These are phyloP conservation scores for Dioscorea cayenensis DNA, from an alignment of 116 monocot species.

Conservation along the genomic window DNA sequence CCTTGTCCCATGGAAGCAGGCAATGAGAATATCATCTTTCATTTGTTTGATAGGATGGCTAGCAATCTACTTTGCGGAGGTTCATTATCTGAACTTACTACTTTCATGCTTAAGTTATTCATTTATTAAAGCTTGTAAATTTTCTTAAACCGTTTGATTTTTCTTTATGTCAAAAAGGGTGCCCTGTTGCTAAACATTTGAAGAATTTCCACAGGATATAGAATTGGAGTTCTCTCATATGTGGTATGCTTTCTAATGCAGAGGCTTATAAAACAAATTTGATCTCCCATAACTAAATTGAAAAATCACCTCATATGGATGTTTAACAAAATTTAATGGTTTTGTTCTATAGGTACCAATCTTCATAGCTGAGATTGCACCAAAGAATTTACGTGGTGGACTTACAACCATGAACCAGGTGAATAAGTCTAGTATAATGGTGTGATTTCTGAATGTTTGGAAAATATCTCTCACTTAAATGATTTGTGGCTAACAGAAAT, in stretches of 20 bases:
- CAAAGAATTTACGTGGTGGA: slow-evolving; percentile 55
- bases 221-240: slow-evolving; percentile 67
- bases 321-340: too few species aligned
- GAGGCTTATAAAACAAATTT: neutral
- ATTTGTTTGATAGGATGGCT: slow-evolving; percentile 64
- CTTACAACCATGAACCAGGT: slow-evolving; percentile 74
- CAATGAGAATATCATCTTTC: slow-evolving; percentile 53
- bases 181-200: slow-evolving; percentile 46
- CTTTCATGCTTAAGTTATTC: neutral
- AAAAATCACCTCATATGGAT: neutral
- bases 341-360: slow-evolving; percentile 45
- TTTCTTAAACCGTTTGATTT: neutral
- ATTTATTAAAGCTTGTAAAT: neutral
- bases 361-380: slow-evolving; percentile 73
- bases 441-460: too few species aligned
- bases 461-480: too few species aligned
- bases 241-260: slow-evolving; percentile 38
- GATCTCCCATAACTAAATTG: neutral
- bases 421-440: neutral
- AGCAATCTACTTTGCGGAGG: slow-evolving; percentile 55
- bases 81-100: slow-evolving; percentile 9
- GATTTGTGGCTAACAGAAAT: too few species aligned
- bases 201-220: slow-evolving; percentile 48
- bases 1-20: slow-evolving; percentile 21
- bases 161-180: slow-evolving; percentile 20